Base-by-base conservation (phyloP, 1,284 basidiomycete genomes). In the Moesziomyces sp. region DNA sequence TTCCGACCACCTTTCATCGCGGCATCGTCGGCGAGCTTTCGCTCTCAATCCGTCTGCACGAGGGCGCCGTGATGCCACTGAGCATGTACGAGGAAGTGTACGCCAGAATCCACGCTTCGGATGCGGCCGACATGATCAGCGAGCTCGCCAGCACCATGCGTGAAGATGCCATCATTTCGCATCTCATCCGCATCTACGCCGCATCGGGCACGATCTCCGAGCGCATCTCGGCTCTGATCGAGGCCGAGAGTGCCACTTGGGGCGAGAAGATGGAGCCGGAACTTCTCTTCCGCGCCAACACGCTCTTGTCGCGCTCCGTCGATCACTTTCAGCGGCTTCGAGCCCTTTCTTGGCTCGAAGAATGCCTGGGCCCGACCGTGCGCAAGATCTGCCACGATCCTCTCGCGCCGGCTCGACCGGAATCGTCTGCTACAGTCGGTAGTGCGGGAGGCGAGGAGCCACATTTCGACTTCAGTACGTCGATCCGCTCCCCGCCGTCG, bases 211-310 rank as follows among this genome's bases (percentile, higher is more conserved):
- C 76, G n/a, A 71, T 81, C 16, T 59, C 74, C 10, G 53, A 69
- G 51, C 66, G 71, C 16, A 53, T 79, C 24, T 64, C 64, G 18
- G 46, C 70, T 23, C 51, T 81, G 19, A 68, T 72, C 45, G 58
- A 78, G 19, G 40, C 46, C 1, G 79, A 81, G 66, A 77, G 74
- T 43, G 46, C 28, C 19, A 58, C 46, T 16, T 67, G 71, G 62
- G 64, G 66, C 28, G 67, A 74, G 18, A 58, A 57, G 66, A 52
- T 67, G 46, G 69, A 79, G 38, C 70, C 65, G 10, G 71, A 77
- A 60, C 56, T 81, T 30, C 73, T 81, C 42, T 81, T 81, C 69
- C 65, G 78, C 49, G 76, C 75, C 52, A 79, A 81, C 58, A 76
- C 79, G 23, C 62, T 76, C 9, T 57, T 81, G 10, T 76, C 73